A percentile compares a stretch with the other conserved stretches of the same genome.
Conservation (phyloP, 1,284 basidiomycete genomes). For the Polyporus tsugae region DNA sequence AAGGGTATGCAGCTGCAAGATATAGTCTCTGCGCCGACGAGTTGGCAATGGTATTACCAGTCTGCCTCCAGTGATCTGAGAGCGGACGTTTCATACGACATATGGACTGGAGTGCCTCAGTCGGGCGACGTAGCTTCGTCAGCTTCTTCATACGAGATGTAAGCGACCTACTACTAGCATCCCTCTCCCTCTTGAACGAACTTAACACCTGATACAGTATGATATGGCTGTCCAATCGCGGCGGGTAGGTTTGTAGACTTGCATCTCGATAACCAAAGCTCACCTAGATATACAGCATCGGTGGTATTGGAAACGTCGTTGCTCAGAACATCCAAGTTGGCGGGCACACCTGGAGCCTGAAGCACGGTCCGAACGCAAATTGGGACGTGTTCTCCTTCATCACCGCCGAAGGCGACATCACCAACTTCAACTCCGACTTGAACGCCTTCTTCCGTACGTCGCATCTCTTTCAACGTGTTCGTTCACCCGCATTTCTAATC, state of each 20-base stretch:
- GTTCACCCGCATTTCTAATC: no score
- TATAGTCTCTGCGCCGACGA: constrained; percentile 55
- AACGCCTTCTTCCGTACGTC: constrained; percentile 62
- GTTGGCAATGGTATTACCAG: constrained; percentile 61
- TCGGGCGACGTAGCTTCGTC: constrained; percentile 55
- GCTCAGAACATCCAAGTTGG: constrained; percentile 54
- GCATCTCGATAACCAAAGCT: neutral
- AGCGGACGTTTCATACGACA: constrained; percentile 68
- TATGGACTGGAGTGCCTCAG: constrained; percentile 58
- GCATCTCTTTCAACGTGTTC: neutral
- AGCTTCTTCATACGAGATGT: constrained; percentile 65
- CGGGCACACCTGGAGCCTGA: constrained; percentile 63
- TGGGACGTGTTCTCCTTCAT: constrained; percentile 69
- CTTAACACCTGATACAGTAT: constrained; percentile 48
- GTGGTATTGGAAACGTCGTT: constrained; percentile 61
- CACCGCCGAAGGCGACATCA: constrained; percentile 56
- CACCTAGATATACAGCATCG: constrained; percentile 46
- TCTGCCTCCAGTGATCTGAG: constrained; percentile 54
- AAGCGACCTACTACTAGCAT: constrained; percentile 30
- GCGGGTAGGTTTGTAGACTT: constrained; percentile 50
- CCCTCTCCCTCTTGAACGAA: no score
- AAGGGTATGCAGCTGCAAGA: constrained; percentile 57
- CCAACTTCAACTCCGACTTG: constrained; percentile 59
- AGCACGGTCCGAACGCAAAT: constrained; percentile 61
- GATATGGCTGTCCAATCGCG: constrained; percentile 69